Evolutionary conservation across 108 stramenopile species (phyloP), one percentile per base, ranked within the genome.

Genomic region (Skeletonema tropicum): DNA sequence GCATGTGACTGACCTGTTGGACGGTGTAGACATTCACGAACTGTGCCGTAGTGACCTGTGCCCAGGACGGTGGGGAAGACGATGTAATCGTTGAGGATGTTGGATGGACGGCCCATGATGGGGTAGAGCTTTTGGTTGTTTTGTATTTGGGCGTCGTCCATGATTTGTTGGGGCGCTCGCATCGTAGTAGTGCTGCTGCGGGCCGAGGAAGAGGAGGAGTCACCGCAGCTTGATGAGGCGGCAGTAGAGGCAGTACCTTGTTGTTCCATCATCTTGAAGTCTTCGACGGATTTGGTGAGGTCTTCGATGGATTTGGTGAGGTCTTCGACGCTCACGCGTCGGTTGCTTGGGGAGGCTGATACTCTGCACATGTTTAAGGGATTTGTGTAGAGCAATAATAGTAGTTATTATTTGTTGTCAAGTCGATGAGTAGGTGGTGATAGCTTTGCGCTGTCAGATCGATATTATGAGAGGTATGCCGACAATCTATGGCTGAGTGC

Each of bases 11-110:
- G 41, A 17, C 65, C 17, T 5, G 65, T 21, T 0, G 17, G 21
- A 23, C 65, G 65, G 46, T 66, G 41, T 14, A 45, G 15, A 3
- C 65, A 66, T 66, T 66, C 48, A 26, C 65, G 41, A 52, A 66
- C 48, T 42, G 26, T 52, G 65, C 65, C 65, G 65, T 66, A 66
- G 45, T 52, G 41, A 5, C 65, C 65, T 0, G 38, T 26, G 12
- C 15, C 26, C 65, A 66, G 19, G 23, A 57, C 66, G 29, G 29
- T 66, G 4, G 66, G 66, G 7, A 57, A 55, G 66, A 66, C 55
- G 55, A 57, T 29, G 55, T 66, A 66, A 45, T 66, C 48, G 19
- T 66, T 35, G 10, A 49, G 41, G 13, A 66, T 35, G 65, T 66
- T 32, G 60, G 60, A 61, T n/a, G 38, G 60, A 17, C 60, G 60